Evolutionary conservation across 805 yeast species (phyloP).

Genomic region (Tetrapisispora arboricola): DNA sequence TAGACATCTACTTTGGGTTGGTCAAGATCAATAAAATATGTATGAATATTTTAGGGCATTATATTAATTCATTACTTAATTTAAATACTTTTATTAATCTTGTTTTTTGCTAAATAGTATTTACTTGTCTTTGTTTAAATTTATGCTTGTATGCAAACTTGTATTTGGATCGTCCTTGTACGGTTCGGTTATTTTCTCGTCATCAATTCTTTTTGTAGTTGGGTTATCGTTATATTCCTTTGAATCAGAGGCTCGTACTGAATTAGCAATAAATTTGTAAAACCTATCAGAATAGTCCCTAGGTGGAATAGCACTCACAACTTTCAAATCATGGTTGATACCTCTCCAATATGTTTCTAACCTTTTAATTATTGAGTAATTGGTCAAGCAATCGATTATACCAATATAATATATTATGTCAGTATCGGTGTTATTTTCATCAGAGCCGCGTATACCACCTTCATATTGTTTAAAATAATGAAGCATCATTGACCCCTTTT

Average conservation of each 20-base stretch:
- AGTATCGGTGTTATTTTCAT: slow-evolving; percentile 39
- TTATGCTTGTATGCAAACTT: too few relatives aligned
- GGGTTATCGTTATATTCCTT: slow-evolving; percentile 20
- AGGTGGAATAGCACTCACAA: slow-evolving; percentile 87
- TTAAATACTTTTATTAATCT: background rate
- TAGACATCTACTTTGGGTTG: too few relatives aligned
- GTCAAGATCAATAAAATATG: background rate
- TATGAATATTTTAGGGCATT: background rate
- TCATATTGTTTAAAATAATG: slow-evolving; percentile 60
- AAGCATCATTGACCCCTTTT: slow-evolving; percentile 10
- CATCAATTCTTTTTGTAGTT: slow-evolving; percentile 11
- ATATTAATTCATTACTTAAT: background rate
- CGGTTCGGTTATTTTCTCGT: slow-evolving; percentile 1
- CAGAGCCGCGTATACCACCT: slow-evolving; percentile 76
- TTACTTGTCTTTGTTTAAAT: background rate
- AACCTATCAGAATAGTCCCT: slow-evolving; percentile 84
- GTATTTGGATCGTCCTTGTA: background rate
- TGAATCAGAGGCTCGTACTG: slow-evolving; percentile 26
- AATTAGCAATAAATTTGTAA: slow-evolving; percentile 49
- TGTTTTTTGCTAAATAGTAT: background rate
- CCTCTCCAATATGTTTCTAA: slow-evolving; percentile 82
- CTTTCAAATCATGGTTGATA: slow-evolving; percentile 52
- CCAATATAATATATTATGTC: slow-evolving; percentile 80
- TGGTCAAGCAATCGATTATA: slow-evolving; percentile 86
- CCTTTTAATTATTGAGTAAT: slow-evolving; percentile 60